Conservation (phyloP, 2,329 filamentous ascomycete species). For the Amauroascus verrucosus region DNA sequence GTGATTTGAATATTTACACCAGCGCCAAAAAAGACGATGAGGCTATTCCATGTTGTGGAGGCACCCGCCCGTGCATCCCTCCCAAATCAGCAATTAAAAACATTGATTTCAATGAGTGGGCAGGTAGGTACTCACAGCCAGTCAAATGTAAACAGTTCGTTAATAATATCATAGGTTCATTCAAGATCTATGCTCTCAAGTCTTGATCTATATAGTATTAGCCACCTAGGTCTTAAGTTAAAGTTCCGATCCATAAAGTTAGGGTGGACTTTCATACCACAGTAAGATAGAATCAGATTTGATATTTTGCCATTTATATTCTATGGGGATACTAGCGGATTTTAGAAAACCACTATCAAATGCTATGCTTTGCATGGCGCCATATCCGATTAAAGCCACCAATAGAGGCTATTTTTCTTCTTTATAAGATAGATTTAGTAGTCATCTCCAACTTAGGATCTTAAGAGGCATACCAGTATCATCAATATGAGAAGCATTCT, state of each 20-base stretch:
- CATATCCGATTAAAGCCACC: too few species aligned
- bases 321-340: too few species aligned
- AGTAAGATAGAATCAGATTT: too few species aligned
- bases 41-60: constrained; percentile 9
- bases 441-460: too few species aligned
- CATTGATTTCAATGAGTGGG: constrained; percentile 43
- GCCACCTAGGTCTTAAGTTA: not conserved
- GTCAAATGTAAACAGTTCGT: constrained; percentile 2
- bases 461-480: too few species aligned
- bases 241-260: too few species aligned
- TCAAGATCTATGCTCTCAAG: constrained; percentile 44
- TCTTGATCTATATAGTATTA: not conserved
- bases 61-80: constrained; percentile 3
- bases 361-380: too few species aligned
- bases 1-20: constrained; percentile 42
- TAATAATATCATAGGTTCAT: constrained; percentile 31
- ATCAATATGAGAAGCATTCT: too few species aligned
- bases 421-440: too few species aligned
- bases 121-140: constrained; percentile 32
- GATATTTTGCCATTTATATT: not conserved
- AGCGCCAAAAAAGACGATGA: constrained; percentile 18
- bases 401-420: too few species aligned
- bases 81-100: constrained; percentile 16
- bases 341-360: too few species aligned
- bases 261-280: too few species aligned